Evolutionary conservation across 208 protist species (phyloP).

Genomic region (Naegleria gruberi): DNA sequence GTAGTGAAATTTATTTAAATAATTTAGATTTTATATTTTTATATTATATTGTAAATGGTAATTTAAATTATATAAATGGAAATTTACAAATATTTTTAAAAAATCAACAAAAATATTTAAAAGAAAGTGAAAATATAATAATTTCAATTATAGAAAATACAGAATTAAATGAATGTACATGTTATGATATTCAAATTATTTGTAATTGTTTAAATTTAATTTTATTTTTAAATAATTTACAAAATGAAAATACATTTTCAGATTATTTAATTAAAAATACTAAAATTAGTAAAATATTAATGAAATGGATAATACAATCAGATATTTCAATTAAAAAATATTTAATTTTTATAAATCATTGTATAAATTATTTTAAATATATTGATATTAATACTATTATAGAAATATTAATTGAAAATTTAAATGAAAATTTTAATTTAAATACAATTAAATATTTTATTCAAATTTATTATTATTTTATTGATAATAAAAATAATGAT

Average conservation of each 20-base stretch:
- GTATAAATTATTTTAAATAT: too few relatives aligned
- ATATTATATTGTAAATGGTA: background rate
- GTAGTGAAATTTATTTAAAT: background rate
- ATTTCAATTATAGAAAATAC: background rate
- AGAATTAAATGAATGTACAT: background rate
- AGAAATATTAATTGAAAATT: too few relatives aligned
- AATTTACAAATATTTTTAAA: background rate
- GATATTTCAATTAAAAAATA: background rate
- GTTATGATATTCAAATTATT: background rate
- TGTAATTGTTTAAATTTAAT: background rate
- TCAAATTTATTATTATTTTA: too few relatives aligned
- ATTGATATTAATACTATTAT: too few relatives aligned
- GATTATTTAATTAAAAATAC: too few relatives aligned
- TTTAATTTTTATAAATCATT: background rate
- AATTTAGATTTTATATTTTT: background rate
- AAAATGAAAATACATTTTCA: too few relatives aligned
- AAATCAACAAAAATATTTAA: background rate
- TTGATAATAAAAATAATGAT: too few relatives aligned
- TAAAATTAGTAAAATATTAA: background rate
- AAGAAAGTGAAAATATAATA: background rate
- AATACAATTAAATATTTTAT: too few relatives aligned
- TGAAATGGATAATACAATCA: background rate
- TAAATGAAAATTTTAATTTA: too few relatives aligned
- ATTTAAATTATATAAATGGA: background rate
- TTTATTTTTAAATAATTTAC: background rate